Percentiles rank a stretch among this genome's conserved stretches.
phyloP scores from a whole-genome alignment of 2,329 filamentous ascomycete species.

The Aspergillus pseudonomiae region DNA sequence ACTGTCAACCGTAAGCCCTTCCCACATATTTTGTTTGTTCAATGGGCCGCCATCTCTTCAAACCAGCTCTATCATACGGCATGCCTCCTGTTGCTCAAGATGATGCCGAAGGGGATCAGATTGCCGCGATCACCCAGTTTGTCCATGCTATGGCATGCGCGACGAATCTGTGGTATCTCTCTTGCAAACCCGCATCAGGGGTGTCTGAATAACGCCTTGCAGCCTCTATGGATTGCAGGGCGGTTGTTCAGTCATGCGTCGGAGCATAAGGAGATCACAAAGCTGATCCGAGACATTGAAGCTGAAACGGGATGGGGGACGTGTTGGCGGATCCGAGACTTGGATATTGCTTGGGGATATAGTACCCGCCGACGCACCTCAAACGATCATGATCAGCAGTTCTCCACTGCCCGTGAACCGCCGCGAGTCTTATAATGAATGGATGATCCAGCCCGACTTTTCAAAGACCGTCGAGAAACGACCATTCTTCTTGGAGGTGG shows the following conservation, averaged over 20 bases:
- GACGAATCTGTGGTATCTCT: conserved; percentile 54
- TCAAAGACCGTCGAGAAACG: conserved; percentile 24
- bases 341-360: conserved; percentile 32
- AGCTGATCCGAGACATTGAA: conserved; percentile 41
- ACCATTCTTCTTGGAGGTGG: conserved; percentile 28
- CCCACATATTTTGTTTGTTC: conserved; percentile 50
- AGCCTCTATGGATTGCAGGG: conserved; percentile 47
- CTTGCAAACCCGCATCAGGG: conserved; percentile 59
- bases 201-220: conserved; percentile 47
- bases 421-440: neutral
- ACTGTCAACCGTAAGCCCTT: conserved; percentile 31
- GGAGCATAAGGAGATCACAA: conserved; percentile 50
- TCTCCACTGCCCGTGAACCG: conserved; percentile 25
- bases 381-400: conserved; percentile 9
- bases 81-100: conserved; percentile 56
- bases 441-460: neutral
- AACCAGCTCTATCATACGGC: conserved; percentile 63
- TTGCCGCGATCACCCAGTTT: conserved; percentile 36
- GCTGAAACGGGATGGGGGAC: conserved; percentile 50
- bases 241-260: conserved; percentile 53
- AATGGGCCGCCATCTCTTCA: conserved; percentile 46
- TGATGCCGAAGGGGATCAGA: conserved; percentile 48
- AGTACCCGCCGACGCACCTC: conserved; percentile 17
- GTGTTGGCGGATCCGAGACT: conserved; percentile 22
- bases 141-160: conserved; percentile 51